These are phyloP conservation scores for Penicillium pancosmium DNA, from an alignment of 495 filamentous ascomycete genomes.

Conservation along the genomic window DNA sequence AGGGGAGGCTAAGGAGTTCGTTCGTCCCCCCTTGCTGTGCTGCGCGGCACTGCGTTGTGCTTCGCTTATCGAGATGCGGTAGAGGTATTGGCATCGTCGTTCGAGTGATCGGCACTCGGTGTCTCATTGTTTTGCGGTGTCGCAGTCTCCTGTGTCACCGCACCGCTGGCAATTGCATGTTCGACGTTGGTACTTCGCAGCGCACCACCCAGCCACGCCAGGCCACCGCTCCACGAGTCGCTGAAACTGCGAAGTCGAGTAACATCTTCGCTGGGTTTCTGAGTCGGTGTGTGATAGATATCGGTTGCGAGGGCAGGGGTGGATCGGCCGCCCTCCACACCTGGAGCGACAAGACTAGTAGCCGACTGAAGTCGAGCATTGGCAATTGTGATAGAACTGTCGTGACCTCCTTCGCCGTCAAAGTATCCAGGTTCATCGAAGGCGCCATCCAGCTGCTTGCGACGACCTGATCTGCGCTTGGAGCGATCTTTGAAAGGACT, in stretches of 20 bases:
- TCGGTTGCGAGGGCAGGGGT: constrained; percentile 30
- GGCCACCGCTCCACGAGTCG: constrained; percentile 45
- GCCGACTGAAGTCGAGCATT: constrained; percentile 37
- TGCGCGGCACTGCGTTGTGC: constrained; percentile 12
- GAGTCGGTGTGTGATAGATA: constrained; percentile 10
- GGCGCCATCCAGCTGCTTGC: constrained; percentile 35
- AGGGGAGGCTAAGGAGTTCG: background rate
- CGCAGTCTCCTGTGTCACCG: constrained; percentile 19
- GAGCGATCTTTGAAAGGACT: constrained; percentile 41
- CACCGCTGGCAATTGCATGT: constrained; percentile 17
- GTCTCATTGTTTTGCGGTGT: constrained; percentile 15
- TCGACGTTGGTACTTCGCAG: constrained; percentile 17
- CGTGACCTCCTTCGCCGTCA: constrained; percentile 17
- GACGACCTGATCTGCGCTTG: constrained; percentile 24
- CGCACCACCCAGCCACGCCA: constrained; percentile 48
- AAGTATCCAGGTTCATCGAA: constrained; percentile 24
- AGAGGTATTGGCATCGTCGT: constrained; percentile 10
- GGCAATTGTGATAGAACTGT: constrained; percentile 27
- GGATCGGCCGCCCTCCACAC: constrained; percentile 30
- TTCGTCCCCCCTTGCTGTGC: background rate
- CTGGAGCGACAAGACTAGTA: constrained; percentile 24
- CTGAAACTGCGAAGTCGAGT: constrained; percentile 47
- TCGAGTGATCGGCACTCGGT: constrained; percentile 1
- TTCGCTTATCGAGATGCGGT: constrained; percentile 16
- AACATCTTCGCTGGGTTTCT: constrained; percentile 21